Conservation (phyloP, 192 early-diverging fungal genomes). For the Obelidium mucronatum region DNA sequence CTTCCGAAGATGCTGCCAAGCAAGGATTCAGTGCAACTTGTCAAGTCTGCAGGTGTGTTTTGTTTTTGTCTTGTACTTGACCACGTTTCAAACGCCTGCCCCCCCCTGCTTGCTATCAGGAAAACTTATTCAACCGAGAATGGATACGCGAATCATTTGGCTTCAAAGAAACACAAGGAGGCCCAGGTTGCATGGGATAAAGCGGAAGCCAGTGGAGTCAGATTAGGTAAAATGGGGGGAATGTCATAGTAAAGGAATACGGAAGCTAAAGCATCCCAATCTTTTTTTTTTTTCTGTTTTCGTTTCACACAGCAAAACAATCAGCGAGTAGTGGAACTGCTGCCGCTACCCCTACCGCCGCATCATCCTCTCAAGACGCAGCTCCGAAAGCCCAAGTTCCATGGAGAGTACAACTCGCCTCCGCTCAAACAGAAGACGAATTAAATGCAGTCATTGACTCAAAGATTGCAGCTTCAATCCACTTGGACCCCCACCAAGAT, state of each 20-base stretch:
- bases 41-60: constrained; percentile 29
- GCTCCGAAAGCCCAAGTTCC: neutral
- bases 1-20: constrained; percentile 25
- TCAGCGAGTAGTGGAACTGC: constrained; percentile 23
- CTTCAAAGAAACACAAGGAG: constrained; percentile 97
- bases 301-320: no score
- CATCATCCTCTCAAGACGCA: constrained; percentile 16
- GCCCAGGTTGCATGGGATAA: constrained; percentile 42
- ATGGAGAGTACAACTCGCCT: constrained; percentile 52
- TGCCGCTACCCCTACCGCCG: constrained; percentile 7
- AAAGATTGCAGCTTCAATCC: constrained; percentile 75
- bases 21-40: constrained; percentile 23
- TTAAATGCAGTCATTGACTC: constrained; percentile 77
- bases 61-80: constrained; percentile 63
- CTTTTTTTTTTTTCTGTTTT: no score
- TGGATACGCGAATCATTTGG: constrained; percentile 86
- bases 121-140: constrained; percentile 81
- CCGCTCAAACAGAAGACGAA: constrained; percentile 69
- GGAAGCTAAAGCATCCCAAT: no score
- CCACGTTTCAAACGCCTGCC: constrained; percentile 54
- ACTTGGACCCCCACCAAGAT: constrained; percentile 71
- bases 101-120: constrained; percentile 30
- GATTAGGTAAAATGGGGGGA: no score
- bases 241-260: no score
- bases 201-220: neutral